Evolutionary conservation across 2,329 filamentous ascomycete species (phyloP).

Genomic region (Davidsoniella neocaledoniae): DNA sequence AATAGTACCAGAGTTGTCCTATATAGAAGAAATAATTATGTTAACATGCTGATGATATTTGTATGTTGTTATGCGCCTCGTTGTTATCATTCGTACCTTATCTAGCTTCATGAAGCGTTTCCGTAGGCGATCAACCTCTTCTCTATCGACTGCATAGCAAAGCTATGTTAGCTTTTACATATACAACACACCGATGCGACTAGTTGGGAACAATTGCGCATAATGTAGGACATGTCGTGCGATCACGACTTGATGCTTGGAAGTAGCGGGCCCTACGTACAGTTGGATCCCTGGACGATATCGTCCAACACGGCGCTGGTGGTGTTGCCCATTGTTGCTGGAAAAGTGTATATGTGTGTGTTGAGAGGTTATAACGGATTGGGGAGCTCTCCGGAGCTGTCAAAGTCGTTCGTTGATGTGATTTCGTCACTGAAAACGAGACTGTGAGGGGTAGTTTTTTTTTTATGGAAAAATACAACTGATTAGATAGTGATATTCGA

Average conservation of each 20-base stretch:
- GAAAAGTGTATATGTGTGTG: too few relatives aligned
- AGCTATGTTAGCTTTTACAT: slow-evolving; percentile 70
- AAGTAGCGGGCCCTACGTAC: slow-evolving; percentile 28
- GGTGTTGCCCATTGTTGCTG: slow-evolving; percentile 44
- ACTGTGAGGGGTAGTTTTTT: too few relatives aligned
- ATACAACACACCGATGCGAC: neutral
- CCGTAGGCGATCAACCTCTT: slow-evolving; percentile 86
- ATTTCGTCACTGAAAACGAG: too few relatives aligned
- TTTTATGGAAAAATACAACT: too few relatives aligned
- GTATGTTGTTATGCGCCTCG: too few relatives aligned
- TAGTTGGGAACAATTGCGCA: neutral
- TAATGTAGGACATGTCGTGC: neutral
- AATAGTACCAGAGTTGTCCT: slow-evolving; percentile 97
- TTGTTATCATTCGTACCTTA: slow-evolving; percentile 46
- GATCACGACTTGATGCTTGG: too few relatives aligned
- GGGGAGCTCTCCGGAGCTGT: neutral
- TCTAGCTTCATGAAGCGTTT: slow-evolving; percentile 99
- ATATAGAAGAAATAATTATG: too few relatives aligned
- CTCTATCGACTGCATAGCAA: slow-evolving; percentile 72
- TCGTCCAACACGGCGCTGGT: slow-evolving; percentile 71
- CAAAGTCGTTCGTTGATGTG: too few relatives aligned
- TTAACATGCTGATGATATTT: too few relatives aligned
- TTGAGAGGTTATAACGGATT: neutral
- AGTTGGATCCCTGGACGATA: slow-evolving; percentile 94
- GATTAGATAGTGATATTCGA: too few relatives aligned